These are phyloP conservation scores for Yamadazyma triangularis DNA, from an alignment of 1,139 yeast genomes.

Conservation along the genomic window DNA sequence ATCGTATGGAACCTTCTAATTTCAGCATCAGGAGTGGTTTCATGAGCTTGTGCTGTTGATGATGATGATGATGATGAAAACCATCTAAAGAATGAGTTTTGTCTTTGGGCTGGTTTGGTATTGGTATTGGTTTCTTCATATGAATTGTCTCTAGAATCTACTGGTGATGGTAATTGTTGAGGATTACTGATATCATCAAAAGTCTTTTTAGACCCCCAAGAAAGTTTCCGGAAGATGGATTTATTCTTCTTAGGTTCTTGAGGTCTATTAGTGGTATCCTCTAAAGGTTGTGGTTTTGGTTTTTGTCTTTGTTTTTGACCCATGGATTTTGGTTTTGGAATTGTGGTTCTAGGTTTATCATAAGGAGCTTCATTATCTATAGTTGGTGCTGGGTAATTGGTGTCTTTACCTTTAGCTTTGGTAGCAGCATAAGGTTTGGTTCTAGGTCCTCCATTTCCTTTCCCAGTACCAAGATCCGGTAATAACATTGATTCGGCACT, in stretches of 20 bases:
- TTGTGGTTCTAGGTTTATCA: too few relatives aligned
- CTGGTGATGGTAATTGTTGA: slow-evolving; percentile 38
- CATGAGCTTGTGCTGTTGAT: too few relatives aligned
- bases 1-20: slow-evolving; percentile 39
- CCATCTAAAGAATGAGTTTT: slow-evolving; percentile 40
- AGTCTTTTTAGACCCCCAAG: slow-evolving; percentile 48
- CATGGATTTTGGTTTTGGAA: slow-evolving; percentile 8
- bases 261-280: slow-evolving; percentile 18
- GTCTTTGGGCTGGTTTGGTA: slow-evolving; percentile 17
- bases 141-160: slow-evolving; percentile 28
- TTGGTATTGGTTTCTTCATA: slow-evolving; percentile 14
- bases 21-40: slow-evolving; percentile 19
- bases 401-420: slow-evolving; percentile 11
- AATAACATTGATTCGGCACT: slow-evolving; percentile 37
- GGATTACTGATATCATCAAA: too few relatives aligned
- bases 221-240: slow-evolving; percentile 61
- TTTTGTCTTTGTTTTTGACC: slow-evolving; percentile 3
- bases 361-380: slow-evolving; percentile 1
- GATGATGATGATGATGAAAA: too few relatives aligned
- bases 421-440: slow-evolving; percentile 3
- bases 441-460: slow-evolving; percentile 7
- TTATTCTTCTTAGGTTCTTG: slow-evolving; percentile 33
- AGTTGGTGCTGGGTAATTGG: slow-evolving; percentile 1
- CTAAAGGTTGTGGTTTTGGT: slow-evolving; percentile 13
- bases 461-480: slow-evolving; percentile 19